Conservation (phyloP, 495 filamentous ascomycete species). For the Talaromyces liani region DNA sequence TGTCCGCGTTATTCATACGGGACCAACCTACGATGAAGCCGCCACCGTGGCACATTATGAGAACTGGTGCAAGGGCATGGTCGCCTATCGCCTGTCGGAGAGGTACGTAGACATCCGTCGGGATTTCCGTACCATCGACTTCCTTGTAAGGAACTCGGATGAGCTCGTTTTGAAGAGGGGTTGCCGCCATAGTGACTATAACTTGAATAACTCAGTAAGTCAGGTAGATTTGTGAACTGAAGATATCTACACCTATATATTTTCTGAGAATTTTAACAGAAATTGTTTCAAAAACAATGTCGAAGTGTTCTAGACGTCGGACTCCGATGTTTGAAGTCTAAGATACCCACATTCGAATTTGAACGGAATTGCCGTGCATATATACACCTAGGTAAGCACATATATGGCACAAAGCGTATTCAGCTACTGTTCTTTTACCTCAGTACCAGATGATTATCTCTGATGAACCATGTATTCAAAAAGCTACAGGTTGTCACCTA, state of each 20-base stretch:
- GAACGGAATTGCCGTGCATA: not conserved
- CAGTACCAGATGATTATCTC: not conserved
- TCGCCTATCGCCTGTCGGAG: slow-evolving; percentile 3
- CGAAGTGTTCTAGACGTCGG: not conserved
- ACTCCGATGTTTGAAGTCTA: not conserved
- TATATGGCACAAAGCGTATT: not conserved
- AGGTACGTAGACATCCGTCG: slow-evolving; percentile 28
- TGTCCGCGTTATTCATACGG: slow-evolving; percentile 23
- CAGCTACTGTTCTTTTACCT: not conserved
- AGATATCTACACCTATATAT: no score
- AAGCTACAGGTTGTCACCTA: no score
- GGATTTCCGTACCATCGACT: slow-evolving; percentile 20
- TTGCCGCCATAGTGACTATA: not conserved
- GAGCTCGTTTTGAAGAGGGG: not conserved
- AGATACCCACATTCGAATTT: not conserved
- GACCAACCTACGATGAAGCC: slow-evolving; percentile 33
- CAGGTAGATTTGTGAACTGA: not conserved
- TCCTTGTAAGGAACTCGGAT: slow-evolving; percentile 24
- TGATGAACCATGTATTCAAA: not conserved
- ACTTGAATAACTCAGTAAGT: not conserved
- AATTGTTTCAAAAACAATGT: not conserved
- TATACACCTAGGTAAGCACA: not conserved
- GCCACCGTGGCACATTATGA: slow-evolving; percentile 29
- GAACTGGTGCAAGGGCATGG: slow-evolving; percentile 15
- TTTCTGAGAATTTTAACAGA: not conserved